Evolutionary conservation across 176 grass and related monocot genomes (phyloP), one percentile per base, ranked within the genome.

Genomic region (Musa acuminata): DNA sequence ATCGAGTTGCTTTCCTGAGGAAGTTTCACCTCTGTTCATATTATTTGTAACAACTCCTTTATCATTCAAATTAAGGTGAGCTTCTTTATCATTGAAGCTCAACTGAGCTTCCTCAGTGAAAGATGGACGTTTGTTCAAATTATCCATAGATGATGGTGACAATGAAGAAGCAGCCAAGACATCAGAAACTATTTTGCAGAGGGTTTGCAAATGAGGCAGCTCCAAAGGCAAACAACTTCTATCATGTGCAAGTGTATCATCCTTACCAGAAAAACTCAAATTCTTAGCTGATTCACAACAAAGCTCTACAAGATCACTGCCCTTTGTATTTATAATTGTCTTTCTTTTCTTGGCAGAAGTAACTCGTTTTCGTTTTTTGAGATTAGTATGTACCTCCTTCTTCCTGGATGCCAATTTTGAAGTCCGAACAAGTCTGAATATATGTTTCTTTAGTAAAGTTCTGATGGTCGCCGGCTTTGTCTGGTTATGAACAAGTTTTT

Each of bases 261-360:
- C 87, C 49, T 85, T 87, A 53, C 75, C 69, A 53, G 80, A 93
- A 85, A 98, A 89, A 24, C 75, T 91, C 79, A 87, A 84, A 51
- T 82, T 80, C 77, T 93, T 93, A 57, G 67, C 62, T 79, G 79
- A 55, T 69, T 83, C 74, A 23, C 20, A n/a, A 22, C 43, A 79
- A 83, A 16, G 51, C 66, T 77, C 82, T 76, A 78, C 23, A 55
- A 50, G 74, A 73, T 62, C 62, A 66, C 73, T 79, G 72, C 24
- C 73, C 78, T 78, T 55, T 52, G n/a, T 57, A n/a, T 13, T 74
- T n/a, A 43, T 57, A 26, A 54, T 77, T 72, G 55, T 53, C 48
- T 35, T 78, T 72, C 9, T 52, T 26, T 78, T 80, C 63, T 83
- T 77, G 54, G 73, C 12, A 79, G 49, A 86, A 69, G 70, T 79